Conservation (phyloP, 2,329 filamentous ascomycete genomes). For the Microsporum audouinii region DNA sequence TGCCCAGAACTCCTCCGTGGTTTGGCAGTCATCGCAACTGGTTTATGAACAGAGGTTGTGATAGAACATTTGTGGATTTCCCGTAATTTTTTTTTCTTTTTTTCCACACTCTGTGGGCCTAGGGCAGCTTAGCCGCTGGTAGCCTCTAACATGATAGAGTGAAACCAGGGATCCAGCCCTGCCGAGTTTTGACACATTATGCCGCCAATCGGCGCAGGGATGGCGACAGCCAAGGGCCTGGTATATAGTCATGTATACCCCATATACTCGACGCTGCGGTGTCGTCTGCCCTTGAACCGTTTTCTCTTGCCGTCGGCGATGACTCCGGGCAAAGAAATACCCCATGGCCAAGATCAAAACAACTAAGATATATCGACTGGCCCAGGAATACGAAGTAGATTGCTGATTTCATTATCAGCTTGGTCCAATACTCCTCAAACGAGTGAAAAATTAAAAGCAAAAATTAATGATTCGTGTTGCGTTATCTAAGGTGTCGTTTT, state of each 20-base stretch:
- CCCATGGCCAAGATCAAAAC: neutral
- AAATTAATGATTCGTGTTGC: neutral
- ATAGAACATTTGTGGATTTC: neutral
- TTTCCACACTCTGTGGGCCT: neutral
- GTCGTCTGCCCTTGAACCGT: neutral
- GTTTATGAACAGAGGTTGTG: neutral
- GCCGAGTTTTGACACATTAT: neutral
- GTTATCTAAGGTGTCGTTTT: neutral
- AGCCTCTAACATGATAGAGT: neutral
- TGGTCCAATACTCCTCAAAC: neutral
- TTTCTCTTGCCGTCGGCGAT: neutral
- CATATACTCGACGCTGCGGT: neutral
- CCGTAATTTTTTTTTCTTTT: neutral
- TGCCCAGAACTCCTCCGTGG: neutral
- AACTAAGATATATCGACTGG: neutral
- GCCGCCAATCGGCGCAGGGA: neutral
- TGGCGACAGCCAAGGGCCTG: neutral
- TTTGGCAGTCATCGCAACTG: neutral
- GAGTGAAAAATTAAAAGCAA: neutral
- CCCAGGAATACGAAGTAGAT: conserved; percentile 1
- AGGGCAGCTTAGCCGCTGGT: neutral
- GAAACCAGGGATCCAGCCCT: neutral
- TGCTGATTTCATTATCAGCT: conserved; percentile 1
- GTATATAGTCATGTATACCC: neutral
- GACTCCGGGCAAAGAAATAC: neutral